Base-by-base conservation (phyloP, 1,139 yeast genomes). In the Yamadazyma pseudoaaseri region DNA sequence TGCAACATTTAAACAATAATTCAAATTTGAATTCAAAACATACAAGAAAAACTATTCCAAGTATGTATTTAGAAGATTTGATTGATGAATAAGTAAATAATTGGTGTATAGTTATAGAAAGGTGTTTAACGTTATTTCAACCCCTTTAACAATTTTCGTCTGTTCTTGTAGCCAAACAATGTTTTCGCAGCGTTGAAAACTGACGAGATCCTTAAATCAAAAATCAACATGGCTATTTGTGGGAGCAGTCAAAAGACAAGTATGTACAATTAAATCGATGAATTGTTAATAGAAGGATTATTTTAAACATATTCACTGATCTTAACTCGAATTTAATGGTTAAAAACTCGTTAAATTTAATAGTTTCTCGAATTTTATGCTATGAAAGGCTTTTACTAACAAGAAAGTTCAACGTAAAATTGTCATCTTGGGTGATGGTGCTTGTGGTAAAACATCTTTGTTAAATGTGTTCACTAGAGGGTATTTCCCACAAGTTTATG, bases 351-450 rank as follows among this genome's bases (percentile, higher is more conserved):
- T n/a, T n/a, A n/a, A n/a, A n/a, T n/a, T n/a, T n/a, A n/a, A n/a
- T n/a, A n/a, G n/a, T n/a, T n/a, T n/a, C n/a, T n/a, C n/a, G n/a
- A n/a, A n/a, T n/a, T n/a, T n/a, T n/a, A n/a, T n/a, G n/a, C n/a
- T n/a, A n/a, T n/a, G n/a, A n/a, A n/a, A n/a, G n/a, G n/a, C n/a
- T n/a, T 24, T n/a, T 25, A 33, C 33, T 37, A 29, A 36, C 39
- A 20, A 24, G 15, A 5, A 35, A 65, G 71, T 87, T 47, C 89
- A 86, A 60, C 83, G 97, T 48, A 92, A 92, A 58, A 89, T 92
- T 41, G 98, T 92, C 48, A 92, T 92, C 46, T 72, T 92, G 29
- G 98, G 98, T 31, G 98, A 92, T 62, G 98, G 98, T 78, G 97
- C 97, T 22, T 67, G 73, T 54, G 73, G 73, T 41, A 66, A 66